phyloP scores from a whole-genome alignment of 768 basidiomycete genomes.

The Lentinus tigrinus region DNA sequence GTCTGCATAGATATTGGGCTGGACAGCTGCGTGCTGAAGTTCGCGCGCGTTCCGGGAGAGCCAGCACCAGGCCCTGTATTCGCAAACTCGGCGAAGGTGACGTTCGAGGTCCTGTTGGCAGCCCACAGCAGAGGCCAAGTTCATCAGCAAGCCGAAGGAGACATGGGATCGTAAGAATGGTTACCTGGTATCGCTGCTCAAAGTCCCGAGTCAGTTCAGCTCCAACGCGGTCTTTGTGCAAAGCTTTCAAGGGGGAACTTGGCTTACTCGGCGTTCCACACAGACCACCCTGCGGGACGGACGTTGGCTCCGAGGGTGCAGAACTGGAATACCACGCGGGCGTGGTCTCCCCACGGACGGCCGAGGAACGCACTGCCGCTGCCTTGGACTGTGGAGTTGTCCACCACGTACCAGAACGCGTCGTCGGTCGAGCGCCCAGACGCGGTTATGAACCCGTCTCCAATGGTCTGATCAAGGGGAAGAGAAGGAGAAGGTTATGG shows the following conservation, averaged over 20 bases:
- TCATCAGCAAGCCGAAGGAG: not conserved
- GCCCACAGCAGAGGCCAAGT: not conserved
- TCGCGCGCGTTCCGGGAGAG: slow-evolving; percentile 21
- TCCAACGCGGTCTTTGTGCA: no score
- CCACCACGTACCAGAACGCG: slow-evolving; percentile 24
- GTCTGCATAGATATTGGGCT: slow-evolving; percentile 19
- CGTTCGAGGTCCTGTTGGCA: slow-evolving; percentile 29
- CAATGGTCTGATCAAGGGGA: slow-evolving; percentile 15
- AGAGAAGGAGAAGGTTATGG: no score
- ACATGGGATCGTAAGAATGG: no score
- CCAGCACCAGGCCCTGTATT: slow-evolving; percentile 26
- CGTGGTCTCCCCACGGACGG: slow-evolving; percentile 25
- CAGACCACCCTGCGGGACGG: slow-evolving; percentile 25
- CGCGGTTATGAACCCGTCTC: slow-evolving; percentile 19
- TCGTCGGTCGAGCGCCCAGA: slow-evolving; percentile 22
- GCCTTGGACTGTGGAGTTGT: slow-evolving; percentile 22
- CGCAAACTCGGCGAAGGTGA: slow-evolving; percentile 30
- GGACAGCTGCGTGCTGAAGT: slow-evolving; percentile 26
- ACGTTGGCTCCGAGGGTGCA: slow-evolving; percentile 18
- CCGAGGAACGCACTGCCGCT: slow-evolving; percentile 24
- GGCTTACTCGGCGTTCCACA: slow-evolving; percentile 22
- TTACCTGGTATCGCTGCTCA: no score
- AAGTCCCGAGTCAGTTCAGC: no score
- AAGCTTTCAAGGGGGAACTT: not conserved
- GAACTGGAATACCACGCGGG: slow-evolving; percentile 30